phyloP scores from a whole-genome alignment of 1,284 basidiomycete genomes.

The Naganishia sp. region DNA sequence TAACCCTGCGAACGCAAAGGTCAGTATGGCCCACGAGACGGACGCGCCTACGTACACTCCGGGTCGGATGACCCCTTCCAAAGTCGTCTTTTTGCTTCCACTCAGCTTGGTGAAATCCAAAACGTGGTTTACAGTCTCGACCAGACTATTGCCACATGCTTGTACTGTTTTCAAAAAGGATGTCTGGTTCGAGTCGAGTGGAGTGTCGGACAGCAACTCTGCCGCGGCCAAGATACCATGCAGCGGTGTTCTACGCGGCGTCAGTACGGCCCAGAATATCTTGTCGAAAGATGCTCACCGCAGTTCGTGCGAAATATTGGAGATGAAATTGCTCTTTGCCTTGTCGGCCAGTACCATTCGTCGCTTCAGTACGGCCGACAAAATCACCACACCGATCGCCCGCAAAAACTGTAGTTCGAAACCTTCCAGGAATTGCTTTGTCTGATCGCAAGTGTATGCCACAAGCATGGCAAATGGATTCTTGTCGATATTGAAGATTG shows the following conservation, averaged over 20 bases:
- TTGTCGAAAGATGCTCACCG: conserved; percentile 50
- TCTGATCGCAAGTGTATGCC: conserved; percentile 78
- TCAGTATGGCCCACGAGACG: not conserved
- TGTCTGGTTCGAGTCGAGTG: conserved; percentile 74
- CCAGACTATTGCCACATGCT: conserved; percentile 56
- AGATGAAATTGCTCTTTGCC: conserved; percentile 51
- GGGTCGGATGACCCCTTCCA: conserved; percentile 33
- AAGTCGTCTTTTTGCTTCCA: conserved; percentile 73
- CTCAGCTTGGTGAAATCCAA: conserved; percentile 94
- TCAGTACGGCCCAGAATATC: not conserved
- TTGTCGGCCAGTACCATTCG: conserved; percentile 94
- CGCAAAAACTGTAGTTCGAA: conserved; percentile 90
- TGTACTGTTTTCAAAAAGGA: conserved; percentile 71
- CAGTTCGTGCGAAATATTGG: conserved; percentile 88
- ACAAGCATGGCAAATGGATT: conserved; percentile 89
- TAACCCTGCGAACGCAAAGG: conserved; percentile 60
- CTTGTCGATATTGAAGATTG: conserved; percentile 91
- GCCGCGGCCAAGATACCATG: conserved; percentile 90
- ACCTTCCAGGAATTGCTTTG: conserved; percentile 80
- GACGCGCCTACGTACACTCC: conserved; percentile 54
- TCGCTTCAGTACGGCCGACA: conserved; percentile 88
- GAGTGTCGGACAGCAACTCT: conserved; percentile 80
- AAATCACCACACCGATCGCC: conserved; percentile 85
- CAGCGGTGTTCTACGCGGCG: conserved; percentile 63
- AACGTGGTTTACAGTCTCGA: conserved; percentile 83